phyloP scores from a whole-genome alignment of 2,329 filamentous ascomycete species.

The Nannizzia gypsea region DNA sequence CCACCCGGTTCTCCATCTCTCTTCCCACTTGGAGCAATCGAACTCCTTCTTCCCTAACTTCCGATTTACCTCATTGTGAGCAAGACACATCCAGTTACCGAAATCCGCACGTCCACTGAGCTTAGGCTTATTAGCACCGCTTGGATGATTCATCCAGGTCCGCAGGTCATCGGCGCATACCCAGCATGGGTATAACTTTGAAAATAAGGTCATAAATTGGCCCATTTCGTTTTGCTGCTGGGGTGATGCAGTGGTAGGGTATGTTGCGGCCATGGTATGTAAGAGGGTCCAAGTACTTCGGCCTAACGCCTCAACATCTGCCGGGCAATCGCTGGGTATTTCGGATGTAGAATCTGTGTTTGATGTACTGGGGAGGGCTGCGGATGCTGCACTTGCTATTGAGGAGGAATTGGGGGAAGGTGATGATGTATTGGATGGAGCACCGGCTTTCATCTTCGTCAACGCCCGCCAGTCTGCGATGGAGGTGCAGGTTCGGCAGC shows the following conservation, averaged over 20 bases:
- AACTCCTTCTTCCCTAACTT: constrained; percentile 87
- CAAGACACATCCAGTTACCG: constrained; percentile 40
- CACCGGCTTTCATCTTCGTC: constrained; percentile 27
- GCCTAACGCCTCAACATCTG: constrained; percentile 78
- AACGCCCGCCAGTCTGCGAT: constrained; percentile 36
- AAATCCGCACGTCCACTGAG: constrained; percentile 41
- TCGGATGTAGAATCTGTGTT: constrained; percentile 19
- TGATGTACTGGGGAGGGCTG: not conserved
- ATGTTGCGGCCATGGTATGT: constrained; percentile 79
- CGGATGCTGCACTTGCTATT: constrained; percentile 9
- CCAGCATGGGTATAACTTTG: constrained; percentile 89
- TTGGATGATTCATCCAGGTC: constrained; percentile 56
- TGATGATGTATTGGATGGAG: constrained; percentile 15
- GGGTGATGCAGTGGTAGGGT: constrained; percentile 57
- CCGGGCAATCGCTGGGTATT: constrained; percentile 60
- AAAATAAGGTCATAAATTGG: constrained; percentile 68
- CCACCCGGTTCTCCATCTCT: constrained; percentile 87
- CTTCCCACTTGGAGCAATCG: constrained; percentile 82
- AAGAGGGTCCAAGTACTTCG: constrained; percentile 87
- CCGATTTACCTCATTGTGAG: constrained; percentile 41
- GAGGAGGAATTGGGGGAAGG: constrained; percentile 24
- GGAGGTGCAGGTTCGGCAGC: constrained; percentile 40
- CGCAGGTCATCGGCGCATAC: constrained; percentile 88
- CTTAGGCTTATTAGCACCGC: constrained; percentile 49
- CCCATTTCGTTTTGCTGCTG: constrained; percentile 63